These are phyloP conservation scores for Sugiyamaella smithiae DNA, from an alignment of 805 yeast genomes.

Conservation along the genomic window DNA sequence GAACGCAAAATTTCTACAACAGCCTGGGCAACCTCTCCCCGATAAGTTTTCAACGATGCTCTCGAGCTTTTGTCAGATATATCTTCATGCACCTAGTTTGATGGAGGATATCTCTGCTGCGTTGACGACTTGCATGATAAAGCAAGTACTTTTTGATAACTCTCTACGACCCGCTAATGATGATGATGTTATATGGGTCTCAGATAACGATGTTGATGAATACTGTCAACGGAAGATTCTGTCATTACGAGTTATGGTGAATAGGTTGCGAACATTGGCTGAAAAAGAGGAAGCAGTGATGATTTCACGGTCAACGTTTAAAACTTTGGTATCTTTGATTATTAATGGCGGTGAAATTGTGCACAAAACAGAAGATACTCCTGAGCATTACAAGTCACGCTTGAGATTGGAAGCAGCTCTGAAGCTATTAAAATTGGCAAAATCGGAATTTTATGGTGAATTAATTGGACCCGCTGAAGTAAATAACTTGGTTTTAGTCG, in stretches of 20 bases:
- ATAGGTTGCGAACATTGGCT: conserved; percentile 47
- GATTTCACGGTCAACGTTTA: conserved; percentile 61
- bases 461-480: conserved; percentile 53
- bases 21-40: background rate
- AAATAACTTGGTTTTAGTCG: conserved; percentile 51
- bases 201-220: conserved; percentile 38
- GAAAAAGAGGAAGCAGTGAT: conserved; percentile 40
- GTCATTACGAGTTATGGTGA: conserved; percentile 56
- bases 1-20: conserved; percentile 7
- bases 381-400: conserved; percentile 55
- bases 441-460: conserved; percentile 48
- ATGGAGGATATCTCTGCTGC: conserved; percentile 55
- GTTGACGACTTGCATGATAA: conserved; percentile 57
- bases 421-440: conserved; percentile 61
- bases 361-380: conserved; percentile 53
- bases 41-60: conserved; percentile 51
- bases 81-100: conserved; percentile 45
- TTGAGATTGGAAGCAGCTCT: conserved; percentile 68
- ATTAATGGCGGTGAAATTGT: conserved; percentile 73
- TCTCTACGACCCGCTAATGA: conserved; percentile 27
- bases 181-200: conserved; percentile 45
- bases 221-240: conserved; percentile 48
- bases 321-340: conserved; percentile 61
- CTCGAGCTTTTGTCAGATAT: conserved; percentile 58
- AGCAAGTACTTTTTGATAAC: conserved; percentile 59